Evolutionary conservation across 805 yeast genomes (phyloP), one percentile per base, ranked within the genome.

Genomic region (Torulaspora franciscae): DNA sequence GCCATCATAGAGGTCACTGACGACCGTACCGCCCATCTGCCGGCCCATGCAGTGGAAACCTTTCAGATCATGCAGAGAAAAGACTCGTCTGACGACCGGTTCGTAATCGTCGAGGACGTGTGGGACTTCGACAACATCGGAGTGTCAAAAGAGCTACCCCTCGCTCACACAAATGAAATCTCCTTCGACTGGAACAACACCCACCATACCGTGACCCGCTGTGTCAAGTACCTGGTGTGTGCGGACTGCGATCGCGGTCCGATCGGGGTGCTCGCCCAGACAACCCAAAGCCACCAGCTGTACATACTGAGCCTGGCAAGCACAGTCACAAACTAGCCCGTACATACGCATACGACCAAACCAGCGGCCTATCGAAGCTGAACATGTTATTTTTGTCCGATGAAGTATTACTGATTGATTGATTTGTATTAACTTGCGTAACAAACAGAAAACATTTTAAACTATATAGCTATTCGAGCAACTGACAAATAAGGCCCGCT

Each of bases 51-150:
- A 2, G 41, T 49, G 30, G 54, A 55, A 1, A 26, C 41, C 5
- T 55, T 55, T 33, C 52, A 56, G 17, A 17, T 64, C n/a, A 53
- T 58, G 59, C 52, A 53, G 22, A 19, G 13, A 13, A 9, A 33
- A 2, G 28, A 23, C 19, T 19, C 10, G 28, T 15, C 25, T 4
- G n/a, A 19, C n/a, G 27, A 10, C 19, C 27, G 14, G 19, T 81
- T 79, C 55, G 68, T 72, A 34, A 55, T 67, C 24, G 66, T 82
- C 1, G 56, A 65, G 2, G 86, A 83, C 55, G 79, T 81, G 42
- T 85, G 93, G 93, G 85, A 78, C 50, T 85, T 85, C 54, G 90
- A 85, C 50, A 85, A 85, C 55, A 76, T 85, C 37, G 90, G 88
- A 1, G 91, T 85, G 2, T 82, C 89, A 1, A 73, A 73, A 46